Evolutionary conservation across 129 eudicot species (phyloP), one percentile per base, ranked within the genome.

Genomic region (Arctium minus): DNA sequence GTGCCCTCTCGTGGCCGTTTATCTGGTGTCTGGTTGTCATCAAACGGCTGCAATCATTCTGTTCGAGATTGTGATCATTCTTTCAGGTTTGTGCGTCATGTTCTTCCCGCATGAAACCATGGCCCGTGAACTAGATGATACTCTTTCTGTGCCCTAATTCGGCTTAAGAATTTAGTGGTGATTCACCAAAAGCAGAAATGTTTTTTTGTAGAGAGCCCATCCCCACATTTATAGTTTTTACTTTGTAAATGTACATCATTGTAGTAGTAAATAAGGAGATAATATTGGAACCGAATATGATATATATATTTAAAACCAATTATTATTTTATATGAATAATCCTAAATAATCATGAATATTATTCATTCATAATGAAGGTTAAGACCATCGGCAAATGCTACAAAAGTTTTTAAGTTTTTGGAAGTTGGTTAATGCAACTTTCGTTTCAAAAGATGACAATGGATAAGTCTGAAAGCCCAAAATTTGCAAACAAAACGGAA

Each of bases 71-170:
- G 89, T 86, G 73, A 82, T 92, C 6, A 36, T 89, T 70, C 76
- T 92, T 33, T 80, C 92, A 7, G 95, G 88, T 29, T 78, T 92
- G 60, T 82, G 89, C 79, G 97, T 82, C 68, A 46, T 86, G 76
- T 67, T 86, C 81, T 86, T 92, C 81, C 92, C 93, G 9, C 74
- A 80, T 40, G 95, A 92, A 85, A 92, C 97, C 79, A 92, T 86
- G 79, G 92, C 93, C 56, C 86, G 85, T 17, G 84, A 83, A 85
- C 78, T 92, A 17, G 77, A 69, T 15, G 92, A 92, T 81, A 74
- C 80, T 27, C 86, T 82, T 29, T 73, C 81, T 9, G 76, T 50
- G 37, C 77, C 90, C 22, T 1, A 5, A 32, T 87, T 76, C 56
- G 33, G 10, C 50, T 9, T 69, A 46, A 75, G 79, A 65, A 46